Percentiles rank a stretch among this genome's conserved stretches.
Conservation (phyloP, 2,329 filamentous ascomycete species). For the Dryadomyces sulphureus region DNA sequence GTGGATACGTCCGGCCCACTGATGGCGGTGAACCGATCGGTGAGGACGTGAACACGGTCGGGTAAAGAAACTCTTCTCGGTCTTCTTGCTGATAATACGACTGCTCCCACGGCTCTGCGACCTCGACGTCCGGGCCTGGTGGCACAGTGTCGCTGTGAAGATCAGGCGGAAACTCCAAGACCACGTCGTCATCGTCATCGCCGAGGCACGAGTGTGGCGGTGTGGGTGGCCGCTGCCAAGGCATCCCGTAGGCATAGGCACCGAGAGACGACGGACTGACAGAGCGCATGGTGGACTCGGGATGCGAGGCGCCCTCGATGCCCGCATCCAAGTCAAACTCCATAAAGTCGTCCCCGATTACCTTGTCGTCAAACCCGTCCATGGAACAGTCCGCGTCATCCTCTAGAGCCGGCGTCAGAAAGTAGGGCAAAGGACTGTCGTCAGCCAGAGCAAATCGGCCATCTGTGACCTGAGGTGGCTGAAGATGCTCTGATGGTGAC, state of each 20-base stretch:
- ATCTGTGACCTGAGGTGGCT: conserved; percentile 20
- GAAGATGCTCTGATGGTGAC: conserved; percentile 35
- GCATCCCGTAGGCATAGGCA: conserved; percentile 27
- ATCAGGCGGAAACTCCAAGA: not conserved
- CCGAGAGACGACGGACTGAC: conserved; percentile 42
- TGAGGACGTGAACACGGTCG: not conserved
- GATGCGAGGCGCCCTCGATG: conserved; percentile 34
- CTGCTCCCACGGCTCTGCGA: not conserved
- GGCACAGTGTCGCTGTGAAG: not conserved
- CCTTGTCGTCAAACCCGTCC: conserved; percentile 20
- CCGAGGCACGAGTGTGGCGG: conserved; percentile 14
- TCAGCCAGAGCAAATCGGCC: conserved; percentile 26
- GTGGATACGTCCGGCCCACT: not conserved
- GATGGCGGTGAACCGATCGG: not conserved
- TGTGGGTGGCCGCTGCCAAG: conserved; percentile 24
- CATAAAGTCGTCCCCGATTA: conserved; percentile 23
- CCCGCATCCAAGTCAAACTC: conserved; percentile 40
- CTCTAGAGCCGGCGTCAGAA: conserved; percentile 33
- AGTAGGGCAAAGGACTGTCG: conserved; percentile 40
- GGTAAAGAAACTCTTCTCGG: not conserved
- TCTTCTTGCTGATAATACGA: no score
- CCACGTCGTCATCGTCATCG: conserved; percentile 20
- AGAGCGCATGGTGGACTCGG: conserved; percentile 32
- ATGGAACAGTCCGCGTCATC: conserved; percentile 18
- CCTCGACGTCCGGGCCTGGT: not conserved